Percentiles rank a stretch among this genome's conserved stretches.
These are phyloP conservation scores for Mycosarcoma maydis DNA, from an alignment of 1,284 basidiomycete species.

Conservation along the genomic window DNA sequence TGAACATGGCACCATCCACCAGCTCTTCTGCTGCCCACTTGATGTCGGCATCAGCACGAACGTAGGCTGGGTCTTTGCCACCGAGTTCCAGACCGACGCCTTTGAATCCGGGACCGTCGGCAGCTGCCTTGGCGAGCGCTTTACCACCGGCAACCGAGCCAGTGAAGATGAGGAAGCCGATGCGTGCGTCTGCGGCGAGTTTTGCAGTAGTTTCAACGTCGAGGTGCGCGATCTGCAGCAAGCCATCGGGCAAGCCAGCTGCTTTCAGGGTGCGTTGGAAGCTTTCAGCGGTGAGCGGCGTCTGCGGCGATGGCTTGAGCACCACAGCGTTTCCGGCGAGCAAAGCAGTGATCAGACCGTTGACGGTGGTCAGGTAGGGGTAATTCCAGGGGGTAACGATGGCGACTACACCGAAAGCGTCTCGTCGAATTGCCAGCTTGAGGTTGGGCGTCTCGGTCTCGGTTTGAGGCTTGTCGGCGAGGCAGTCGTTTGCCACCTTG, in stretches of 20 bases:
- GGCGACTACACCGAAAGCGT: slow-evolving; percentile 86
- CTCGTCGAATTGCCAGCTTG: slow-evolving; percentile 81
- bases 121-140: slow-evolving; percentile 75
- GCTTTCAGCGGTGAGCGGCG: slow-evolving; percentile 85
- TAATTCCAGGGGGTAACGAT: slow-evolving; percentile 91
- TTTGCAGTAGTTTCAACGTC: slow-evolving; percentile 74
- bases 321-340: slow-evolving; percentile 81
- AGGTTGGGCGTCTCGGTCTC: slow-evolving; percentile 84
- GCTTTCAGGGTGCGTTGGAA: slow-evolving; percentile 76
- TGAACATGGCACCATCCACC: slow-evolving; percentile 95
- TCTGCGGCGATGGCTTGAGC: slow-evolving; percentile 94
- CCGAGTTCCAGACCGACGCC: slow-evolving; percentile 79
- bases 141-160: slow-evolving; percentile 79
- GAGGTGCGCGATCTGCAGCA: slow-evolving; percentile 83
- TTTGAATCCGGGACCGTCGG: slow-evolving; percentile 75
- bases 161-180: slow-evolving; percentile 88
- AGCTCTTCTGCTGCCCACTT: slow-evolving; percentile 84
- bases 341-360: slow-evolving; percentile 75
- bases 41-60: slow-evolving; percentile 82
- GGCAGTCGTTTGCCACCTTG: slow-evolving; percentile 79
- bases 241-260: slow-evolving; percentile 80
- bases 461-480: slow-evolving; percentile 79
- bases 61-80: slow-evolving; percentile 95
- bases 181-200: slow-evolving; percentile 75
- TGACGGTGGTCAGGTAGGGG: slow-evolving; percentile 71